Evolutionary conservation across 2,329 filamentous ascomycete genomes (phyloP), one percentile per base, ranked within the genome.

Genomic region (Rutstroemia sp.): DNA sequence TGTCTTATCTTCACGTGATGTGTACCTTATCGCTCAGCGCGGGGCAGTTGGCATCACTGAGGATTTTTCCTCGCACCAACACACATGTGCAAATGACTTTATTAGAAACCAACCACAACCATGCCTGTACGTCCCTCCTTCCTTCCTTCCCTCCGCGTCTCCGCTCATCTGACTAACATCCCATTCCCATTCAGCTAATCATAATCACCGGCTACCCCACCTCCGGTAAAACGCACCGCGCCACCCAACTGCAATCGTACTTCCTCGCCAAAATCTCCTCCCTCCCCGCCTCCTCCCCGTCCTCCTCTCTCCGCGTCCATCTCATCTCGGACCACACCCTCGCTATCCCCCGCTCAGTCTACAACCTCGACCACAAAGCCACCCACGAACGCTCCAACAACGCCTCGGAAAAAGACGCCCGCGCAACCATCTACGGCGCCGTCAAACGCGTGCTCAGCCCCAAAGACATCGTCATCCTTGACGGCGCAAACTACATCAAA

Each of bases 401-500:
- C 64, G 80, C 82, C 25, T 80, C 84, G 1, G 89, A 95, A 69
- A 95, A 95, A 71, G 87, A 92, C 72, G 89, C 88, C 1, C 82
- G 89, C 25, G 89, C 89, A 1, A 79, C 83, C 44, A 77, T 90
- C 55, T 90, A 88, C 70, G 89, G 81, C 59, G 88, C 89, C 59
- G 86, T 92, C 47, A 92, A 92, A 76, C 79, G 89, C 45, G 79
- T 85, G 49, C 77, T 95, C 30, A 83, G 80, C 59, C 80, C 83
- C 56, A 82, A 83, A 65, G 86, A 90, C 66, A 83, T 95, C 57
- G 87, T 94, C 52, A 82, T 95, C 48, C 81, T 90, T 16, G 89
- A 95, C 69, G 84, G 85, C 1, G 74, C 89, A 59, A 94, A 94
- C 72, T 95, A 94, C 72, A 95, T 95, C 74, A 94, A 94, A 71